phyloP scores from a whole-genome alignment of 2,329 filamentous ascomycete genomes.

The Diplodia corticola region DNA sequence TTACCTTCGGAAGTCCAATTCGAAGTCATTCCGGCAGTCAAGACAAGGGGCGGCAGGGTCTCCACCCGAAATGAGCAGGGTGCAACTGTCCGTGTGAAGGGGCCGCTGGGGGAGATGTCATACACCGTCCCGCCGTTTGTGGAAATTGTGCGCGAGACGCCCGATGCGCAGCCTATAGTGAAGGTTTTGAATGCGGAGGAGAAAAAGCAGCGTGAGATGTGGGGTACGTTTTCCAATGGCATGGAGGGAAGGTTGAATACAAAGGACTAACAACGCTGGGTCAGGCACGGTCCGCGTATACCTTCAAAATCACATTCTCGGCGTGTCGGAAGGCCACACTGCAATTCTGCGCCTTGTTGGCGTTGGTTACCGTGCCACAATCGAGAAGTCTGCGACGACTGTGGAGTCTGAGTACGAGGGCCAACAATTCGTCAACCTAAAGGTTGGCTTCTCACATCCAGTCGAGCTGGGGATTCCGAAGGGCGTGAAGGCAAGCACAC shows the following conservation, averaged over 20 bases:
- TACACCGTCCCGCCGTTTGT: slow-evolving; percentile 80
- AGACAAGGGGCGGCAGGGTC: slow-evolving; percentile 55
- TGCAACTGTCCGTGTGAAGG: slow-evolving; percentile 72
- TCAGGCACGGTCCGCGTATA: slow-evolving; percentile 86
- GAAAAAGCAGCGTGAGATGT: slow-evolving; percentile 87
- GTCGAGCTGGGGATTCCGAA: slow-evolving; percentile 83
- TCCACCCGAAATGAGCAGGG: slow-evolving; percentile 63
- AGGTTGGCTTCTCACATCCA: slow-evolving; percentile 95
- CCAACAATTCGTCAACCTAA: slow-evolving; percentile 87
- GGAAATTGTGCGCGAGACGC: slow-evolving; percentile 66
- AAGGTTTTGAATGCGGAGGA: slow-evolving; percentile 67
- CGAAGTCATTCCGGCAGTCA: slow-evolving; percentile 63
- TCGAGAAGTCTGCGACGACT: slow-evolving; percentile 74
- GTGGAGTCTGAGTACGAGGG: slow-evolving; percentile 68
- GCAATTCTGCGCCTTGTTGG: slow-evolving; percentile 90
- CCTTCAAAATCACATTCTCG: slow-evolving; percentile 85
- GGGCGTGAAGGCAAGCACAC: slow-evolving; percentile 82
- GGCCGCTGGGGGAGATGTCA: slow-evolving; percentile 76
- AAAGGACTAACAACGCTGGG: not conserved
- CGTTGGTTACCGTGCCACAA: slow-evolving; percentile 88
- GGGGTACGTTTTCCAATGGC: slow-evolving; percentile 64
- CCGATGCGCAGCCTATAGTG: slow-evolving; percentile 64
- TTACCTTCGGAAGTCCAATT: slow-evolving; percentile 64
- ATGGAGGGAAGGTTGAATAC: not conserved
- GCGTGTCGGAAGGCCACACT: slow-evolving; percentile 94